Percentiles rank a stretch among this genome's conserved stretches.
phyloP scores from a whole-genome alignment of 2,329 filamentous ascomycete genomes.

The Trichoderma lentiforme region DNA sequence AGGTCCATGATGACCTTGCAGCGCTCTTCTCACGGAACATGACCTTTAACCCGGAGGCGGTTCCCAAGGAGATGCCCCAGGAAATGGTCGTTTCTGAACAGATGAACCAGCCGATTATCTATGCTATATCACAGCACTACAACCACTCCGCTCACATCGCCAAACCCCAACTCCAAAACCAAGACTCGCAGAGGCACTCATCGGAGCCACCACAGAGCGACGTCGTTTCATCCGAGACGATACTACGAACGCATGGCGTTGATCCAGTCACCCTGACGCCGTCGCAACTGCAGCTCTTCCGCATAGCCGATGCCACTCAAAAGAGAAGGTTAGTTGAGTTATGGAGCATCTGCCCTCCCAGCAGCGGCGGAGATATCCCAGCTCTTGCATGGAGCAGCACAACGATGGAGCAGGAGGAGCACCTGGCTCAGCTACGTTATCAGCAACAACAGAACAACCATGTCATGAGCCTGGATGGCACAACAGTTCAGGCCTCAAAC shows the following conservation, averaged over 20 bases:
- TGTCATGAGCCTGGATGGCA: slow-evolving; percentile 54
- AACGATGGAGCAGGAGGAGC: slow-evolving; percentile 55
- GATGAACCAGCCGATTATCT: slow-evolving; percentile 52
- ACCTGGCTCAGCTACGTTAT: slow-evolving; percentile 59
- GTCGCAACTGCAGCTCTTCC: slow-evolving; percentile 76
- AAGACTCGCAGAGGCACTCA: slow-evolving; percentile 42
- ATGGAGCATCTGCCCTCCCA: slow-evolving; percentile 77
- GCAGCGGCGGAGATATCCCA: slow-evolving; percentile 52
- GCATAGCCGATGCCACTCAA: slow-evolving; percentile 68
- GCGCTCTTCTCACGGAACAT: slow-evolving; percentile 74
- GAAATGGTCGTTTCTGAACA: slow-evolving; percentile 31
- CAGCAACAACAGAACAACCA: slow-evolving; percentile 43
- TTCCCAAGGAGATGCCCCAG: slow-evolving; percentile 28
- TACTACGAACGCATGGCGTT: slow-evolving; percentile 65
- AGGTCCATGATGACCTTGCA: slow-evolving; percentile 78
- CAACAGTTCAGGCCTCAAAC: slow-evolving; percentile 49
- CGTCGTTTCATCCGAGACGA: slow-evolving; percentile 50
- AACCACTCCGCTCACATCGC: slow-evolving; percentile 68
- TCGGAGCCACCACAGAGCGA: slow-evolving; percentile 51
- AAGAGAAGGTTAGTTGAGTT: slow-evolving; percentile 74
- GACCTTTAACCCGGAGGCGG: slow-evolving; percentile 52
- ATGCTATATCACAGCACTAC: slow-evolving; percentile 79
- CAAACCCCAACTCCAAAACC: slow-evolving; percentile 34
- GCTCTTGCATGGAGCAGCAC: slow-evolving; percentile 52
- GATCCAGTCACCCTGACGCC: slow-evolving; percentile 66